Conservation (phyloP, 1,284 basidiomycete genomes). For the Apiotrichum gracile region DNA sequence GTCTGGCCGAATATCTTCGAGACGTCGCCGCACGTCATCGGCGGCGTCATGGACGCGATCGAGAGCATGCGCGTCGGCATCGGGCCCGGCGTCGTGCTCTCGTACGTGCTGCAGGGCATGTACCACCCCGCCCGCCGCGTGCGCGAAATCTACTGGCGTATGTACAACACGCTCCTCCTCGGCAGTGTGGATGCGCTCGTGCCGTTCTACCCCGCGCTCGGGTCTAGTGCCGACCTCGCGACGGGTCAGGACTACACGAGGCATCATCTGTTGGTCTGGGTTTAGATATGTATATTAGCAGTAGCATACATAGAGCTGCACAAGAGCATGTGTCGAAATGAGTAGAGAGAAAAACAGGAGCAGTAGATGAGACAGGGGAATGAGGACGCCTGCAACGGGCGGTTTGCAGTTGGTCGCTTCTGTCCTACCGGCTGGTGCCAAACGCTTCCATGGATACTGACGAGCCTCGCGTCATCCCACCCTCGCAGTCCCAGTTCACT, state of each 20-base stretch:
- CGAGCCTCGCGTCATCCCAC: no score
- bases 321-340: background rate
- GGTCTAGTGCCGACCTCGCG: slow-evolving; percentile 77
- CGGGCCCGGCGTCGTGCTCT: slow-evolving; percentile 86
- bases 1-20: slow-evolving; percentile 99
- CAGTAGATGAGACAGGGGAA: no score
- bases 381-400: no score
- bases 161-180: slow-evolving; percentile 80
- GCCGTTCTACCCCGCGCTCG: slow-evolving; percentile 86
- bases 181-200: slow-evolving; percentile 85
- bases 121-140: slow-evolving; percentile 97
- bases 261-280: slow-evolving; percentile 62
- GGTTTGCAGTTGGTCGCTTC: no score
- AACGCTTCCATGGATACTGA: no score
- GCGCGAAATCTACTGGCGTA: slow-evolving; percentile 87
- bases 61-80: slow-evolving; percentile 95
- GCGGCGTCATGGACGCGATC: slow-evolving; percentile 91
- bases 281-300: slow-evolving; percentile 18
- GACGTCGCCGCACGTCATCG: slow-evolving; percentile 96
- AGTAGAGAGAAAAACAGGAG: background rate
- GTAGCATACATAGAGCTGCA: background rate
- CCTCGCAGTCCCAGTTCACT: no score
- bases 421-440: no score
- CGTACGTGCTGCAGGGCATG: slow-evolving; percentile 71
- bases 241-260: slow-evolving; percentile 70